These are phyloP conservation scores for Capronia epimyces DNA, from an alignment of 2,329 filamentous ascomycete species.

Conservation along the genomic window DNA sequence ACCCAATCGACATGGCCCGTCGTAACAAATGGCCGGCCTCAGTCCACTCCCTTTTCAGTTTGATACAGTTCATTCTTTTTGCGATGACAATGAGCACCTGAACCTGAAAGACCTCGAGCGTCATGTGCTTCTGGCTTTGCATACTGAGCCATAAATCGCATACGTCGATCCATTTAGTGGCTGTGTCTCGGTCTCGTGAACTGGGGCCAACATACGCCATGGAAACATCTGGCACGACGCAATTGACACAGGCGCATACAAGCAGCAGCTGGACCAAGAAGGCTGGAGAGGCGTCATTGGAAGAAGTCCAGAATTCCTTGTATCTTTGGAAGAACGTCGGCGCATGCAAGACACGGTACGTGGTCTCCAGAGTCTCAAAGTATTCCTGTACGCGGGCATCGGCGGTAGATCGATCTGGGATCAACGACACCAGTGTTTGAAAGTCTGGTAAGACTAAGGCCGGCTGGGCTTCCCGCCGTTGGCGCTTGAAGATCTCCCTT, in stretches of 20 bases:
- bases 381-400: constrained; percentile 26
- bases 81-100: constrained; percentile 45
- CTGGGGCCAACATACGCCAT: constrained; percentile 20
- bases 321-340: constrained; percentile 55
- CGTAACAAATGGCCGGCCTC: constrained; percentile 44
- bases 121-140: constrained; percentile 49
- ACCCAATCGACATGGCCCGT: constrained; percentile 45
- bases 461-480: constrained; percentile 8
- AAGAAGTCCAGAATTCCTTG: constrained; percentile 46
- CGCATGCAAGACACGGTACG: constrained; percentile 54
- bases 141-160: constrained; percentile 25
- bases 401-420: constrained; percentile 22
- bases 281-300: constrained; percentile 15
- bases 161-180: constrained; percentile 26
- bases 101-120: constrained; percentile 46
- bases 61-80: constrained; percentile 45
- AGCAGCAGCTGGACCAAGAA: constrained; percentile 27
- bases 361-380: constrained; percentile 52
- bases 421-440: constrained; percentile 21
- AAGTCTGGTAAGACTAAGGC: constrained; percentile 13
- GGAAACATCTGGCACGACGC: constrained; percentile 12
- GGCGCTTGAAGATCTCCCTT: constrained; percentile 22
- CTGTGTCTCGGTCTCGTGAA: constrained; percentile 17
- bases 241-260: constrained; percentile 21
- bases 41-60: constrained; percentile 49